These are phyloP conservation scores for Trichoderma guizhouense DNA, from an alignment of 2,329 filamentous ascomycete genomes.

Conservation along the genomic window DNA sequence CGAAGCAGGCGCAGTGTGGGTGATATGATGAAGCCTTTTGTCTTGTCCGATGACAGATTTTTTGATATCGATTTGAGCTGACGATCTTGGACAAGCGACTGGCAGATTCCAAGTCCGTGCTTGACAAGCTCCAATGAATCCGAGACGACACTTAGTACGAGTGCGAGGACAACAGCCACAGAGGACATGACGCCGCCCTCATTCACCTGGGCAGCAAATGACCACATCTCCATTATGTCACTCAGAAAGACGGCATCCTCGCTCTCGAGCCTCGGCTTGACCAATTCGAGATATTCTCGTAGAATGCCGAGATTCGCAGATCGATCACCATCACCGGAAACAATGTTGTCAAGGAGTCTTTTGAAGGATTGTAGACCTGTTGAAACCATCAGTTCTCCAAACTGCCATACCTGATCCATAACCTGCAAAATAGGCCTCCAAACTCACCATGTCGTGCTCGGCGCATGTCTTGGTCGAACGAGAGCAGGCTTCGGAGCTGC, in stretches of 20 bases:
- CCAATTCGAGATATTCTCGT: conserved; percentile 62
- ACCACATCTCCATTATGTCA: conserved; percentile 86
- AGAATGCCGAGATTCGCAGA: conserved; percentile 54
- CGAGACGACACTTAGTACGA: conserved; percentile 77
- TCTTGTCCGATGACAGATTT: conserved; percentile 74
- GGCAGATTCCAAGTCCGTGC: conserved; percentile 74
- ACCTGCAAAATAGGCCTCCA: neutral
- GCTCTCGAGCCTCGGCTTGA: conserved; percentile 45
- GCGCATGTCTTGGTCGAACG: conserved; percentile 67
- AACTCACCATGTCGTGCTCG: conserved; percentile 62
- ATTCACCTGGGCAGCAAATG: conserved; percentile 73
- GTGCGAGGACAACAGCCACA: conserved; percentile 74
- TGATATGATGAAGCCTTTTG: conserved; percentile 84
- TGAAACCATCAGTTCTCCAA: neutral
- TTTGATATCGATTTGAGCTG: conserved; percentile 78
- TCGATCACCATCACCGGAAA: conserved; percentile 44
- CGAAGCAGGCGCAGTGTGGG: conserved; percentile 81
- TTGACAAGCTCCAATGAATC: conserved; percentile 69
- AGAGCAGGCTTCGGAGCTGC: conserved; percentile 66
- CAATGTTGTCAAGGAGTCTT: conserved; percentile 64
- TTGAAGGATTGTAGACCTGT: conserved; percentile 68
- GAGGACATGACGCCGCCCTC: conserved; percentile 79
- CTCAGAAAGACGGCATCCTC: conserved; percentile 61
- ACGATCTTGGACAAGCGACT: conserved; percentile 74
- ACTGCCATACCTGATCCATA: no score